Evolutionary conservation across 2,329 filamentous ascomycete genomes (phyloP), one percentile per base, ranked within the genome.

Genomic region (Cladosporium sp.): DNA sequence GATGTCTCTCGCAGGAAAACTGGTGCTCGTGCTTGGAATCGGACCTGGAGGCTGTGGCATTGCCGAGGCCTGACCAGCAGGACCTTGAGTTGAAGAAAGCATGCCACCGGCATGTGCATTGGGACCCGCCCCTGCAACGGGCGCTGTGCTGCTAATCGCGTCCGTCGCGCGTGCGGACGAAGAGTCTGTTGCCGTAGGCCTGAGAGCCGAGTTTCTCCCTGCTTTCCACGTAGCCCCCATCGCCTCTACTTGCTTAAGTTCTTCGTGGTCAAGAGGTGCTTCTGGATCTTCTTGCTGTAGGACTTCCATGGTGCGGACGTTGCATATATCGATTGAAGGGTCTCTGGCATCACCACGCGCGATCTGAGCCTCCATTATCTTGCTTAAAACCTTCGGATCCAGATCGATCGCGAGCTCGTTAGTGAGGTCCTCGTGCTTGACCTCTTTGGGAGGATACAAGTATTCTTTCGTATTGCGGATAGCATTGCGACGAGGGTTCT

Each of bases 401-500:
- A 86, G 87, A 5, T 86, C 87, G 1, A 75, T 3, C 12, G 17
- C 42, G 9, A 56, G 61, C 9, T 76, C 72, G 0, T 72, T 68
- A 2, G 64, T 39, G 1, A 89, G 69, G 51, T 86, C 79, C 43
- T 83, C 68, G 50, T 82, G 78, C 5, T 71, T 60, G 1, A 85
- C 76, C 0, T 80, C 69, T 55, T 77, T 79, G 0, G 88, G 84
- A 40, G 78, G 74, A 37, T 81, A 82, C n/a, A 91, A 77, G 65
- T 86, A 85, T 1, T 85, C 79, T 1, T 72, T 62, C 12, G 66
- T 59, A 50, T 69, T 77, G 54, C 82, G 83, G 19, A 80, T 79
- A 0, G 89, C 86, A 71, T 80, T 84, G 7, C 88, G 84, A n/a
- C 85, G 74, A 0, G 88, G 86, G 51, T 90, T 90, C 74, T 88